Conservation (phyloP, 169 alveolate genomes). For the Sarcocystis neurona region DNA sequence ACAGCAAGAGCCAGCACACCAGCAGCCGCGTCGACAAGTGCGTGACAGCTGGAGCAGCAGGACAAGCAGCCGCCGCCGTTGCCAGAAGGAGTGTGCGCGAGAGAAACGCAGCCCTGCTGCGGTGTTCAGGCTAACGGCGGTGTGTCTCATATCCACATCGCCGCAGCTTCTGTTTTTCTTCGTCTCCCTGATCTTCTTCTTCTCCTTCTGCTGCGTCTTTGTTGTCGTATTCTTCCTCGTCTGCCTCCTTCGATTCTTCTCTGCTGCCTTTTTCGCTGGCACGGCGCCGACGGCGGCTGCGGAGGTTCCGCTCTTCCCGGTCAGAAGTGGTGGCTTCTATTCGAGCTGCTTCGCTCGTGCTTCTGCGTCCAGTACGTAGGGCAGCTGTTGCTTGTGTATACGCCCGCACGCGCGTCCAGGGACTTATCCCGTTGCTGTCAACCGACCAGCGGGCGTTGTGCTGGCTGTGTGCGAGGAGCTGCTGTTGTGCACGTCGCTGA, state of each 20-base stretch:
- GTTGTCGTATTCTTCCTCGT: neutral
- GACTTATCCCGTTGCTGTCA: too few relatives aligned
- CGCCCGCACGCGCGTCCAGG: too few relatives aligned
- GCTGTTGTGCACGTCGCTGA: too few relatives aligned
- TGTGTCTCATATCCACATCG: too few relatives aligned
- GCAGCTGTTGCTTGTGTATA: neutral
- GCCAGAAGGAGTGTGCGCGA: neutral
- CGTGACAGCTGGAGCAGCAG: neutral
- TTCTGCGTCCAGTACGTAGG: neutral
- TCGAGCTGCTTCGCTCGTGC: neutral
- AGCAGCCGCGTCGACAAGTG: too few relatives aligned
- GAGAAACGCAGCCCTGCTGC: too few relatives aligned
- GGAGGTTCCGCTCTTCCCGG: too few relatives aligned
- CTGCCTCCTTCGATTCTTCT: neutral
- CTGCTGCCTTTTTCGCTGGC: neutral
- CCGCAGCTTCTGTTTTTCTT: neutral
- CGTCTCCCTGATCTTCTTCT: neutral
- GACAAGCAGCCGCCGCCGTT: neutral
- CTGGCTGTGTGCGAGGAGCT: too few relatives aligned
- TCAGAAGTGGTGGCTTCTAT: neutral
- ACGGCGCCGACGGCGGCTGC: too few relatives aligned
- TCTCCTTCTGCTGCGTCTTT: neutral
- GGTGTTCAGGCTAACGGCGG: too few relatives aligned
- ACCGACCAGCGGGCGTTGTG: too few relatives aligned
- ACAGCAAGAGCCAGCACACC: too few relatives aligned